A percentile compares a stretch with the other conserved stretches of the same genome.
phyloP scores from a whole-genome alignment of 2,329 filamentous ascomycete genomes.

The Raffaelea arxii region DNA sequence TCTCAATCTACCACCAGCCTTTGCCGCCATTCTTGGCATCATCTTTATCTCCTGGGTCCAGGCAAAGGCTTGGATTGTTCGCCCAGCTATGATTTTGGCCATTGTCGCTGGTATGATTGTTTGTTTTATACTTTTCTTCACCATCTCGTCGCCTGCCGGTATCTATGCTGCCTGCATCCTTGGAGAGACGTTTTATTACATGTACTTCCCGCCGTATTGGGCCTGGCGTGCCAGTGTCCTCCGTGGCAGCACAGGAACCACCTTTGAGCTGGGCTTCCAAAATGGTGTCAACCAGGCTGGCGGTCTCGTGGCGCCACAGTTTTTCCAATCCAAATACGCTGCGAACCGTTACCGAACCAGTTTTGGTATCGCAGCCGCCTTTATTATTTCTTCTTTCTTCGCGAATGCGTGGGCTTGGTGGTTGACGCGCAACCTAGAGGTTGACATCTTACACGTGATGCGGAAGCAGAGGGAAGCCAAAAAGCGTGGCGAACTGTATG shows the following conservation, averaged over 20 bases:
- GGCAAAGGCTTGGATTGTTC: conserved; percentile 24
- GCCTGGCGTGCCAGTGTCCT: conserved; percentile 21
- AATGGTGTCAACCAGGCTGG: not conserved
- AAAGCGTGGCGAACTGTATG: not conserved
- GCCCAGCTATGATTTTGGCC: conserved; percentile 27
- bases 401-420: not conserved
- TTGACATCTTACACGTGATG: not conserved
- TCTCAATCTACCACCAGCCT: conserved; percentile 34
- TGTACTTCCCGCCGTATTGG: conserved; percentile 36
- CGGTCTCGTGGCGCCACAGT: not conserved
- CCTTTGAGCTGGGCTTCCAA: not conserved
- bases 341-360: not conserved
- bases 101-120: conserved; percentile 28
- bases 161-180: conserved; percentile 34
- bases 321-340: not conserved
- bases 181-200: conserved; percentile 30
- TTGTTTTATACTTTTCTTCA: conserved; percentile 33
- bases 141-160: conserved; percentile 24
- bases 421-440: not conserved
- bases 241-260: not conserved
- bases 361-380: not conserved
- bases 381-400: not conserved
- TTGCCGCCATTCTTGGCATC: conserved; percentile 28
- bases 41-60: conserved; percentile 28
- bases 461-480: not conserved